These are phyloP conservation scores for Catharanthus roseus DNA, from an alignment of 257 asterid genomes.

Conservation along the genomic window DNA sequence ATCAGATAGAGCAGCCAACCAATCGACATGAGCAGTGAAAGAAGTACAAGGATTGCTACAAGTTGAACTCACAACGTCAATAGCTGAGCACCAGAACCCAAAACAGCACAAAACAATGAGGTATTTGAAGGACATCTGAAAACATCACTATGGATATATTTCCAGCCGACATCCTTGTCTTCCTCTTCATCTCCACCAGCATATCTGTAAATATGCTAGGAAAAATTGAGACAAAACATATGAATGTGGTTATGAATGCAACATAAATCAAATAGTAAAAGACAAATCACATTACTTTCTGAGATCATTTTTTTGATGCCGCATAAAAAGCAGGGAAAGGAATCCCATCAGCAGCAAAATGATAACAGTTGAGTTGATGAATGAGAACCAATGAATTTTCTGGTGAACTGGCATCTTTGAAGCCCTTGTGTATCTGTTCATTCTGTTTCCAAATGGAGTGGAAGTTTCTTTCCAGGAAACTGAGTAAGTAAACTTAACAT, in stretches of 20 bases:
- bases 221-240: background rate
- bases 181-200: conserved; percentile 72
- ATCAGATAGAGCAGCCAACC: background rate
- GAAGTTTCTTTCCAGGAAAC: conserved; percentile 55
- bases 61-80: conserved; percentile 48
- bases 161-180: conserved; percentile 81
- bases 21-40: background rate
- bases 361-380: conserved; percentile 48
- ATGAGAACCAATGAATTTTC: conserved; percentile 72
- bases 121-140: conserved; percentile 57
- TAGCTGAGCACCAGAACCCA: conserved; percentile 79
- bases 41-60: background rate
- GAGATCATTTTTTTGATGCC: conserved; percentile 68
- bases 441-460: conserved; percentile 45
- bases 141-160: conserved; percentile 63
- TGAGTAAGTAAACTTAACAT: conserved; percentile 60
- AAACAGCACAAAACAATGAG: conserved; percentile 62
- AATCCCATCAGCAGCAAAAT: conserved; percentile 61
- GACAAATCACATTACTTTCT: conserved; percentile 51
- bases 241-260: background rate
- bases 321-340: conserved; percentile 44
- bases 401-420: conserved; percentile 41
- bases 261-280: conserved; percentile 10
- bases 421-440: conserved; percentile 60
- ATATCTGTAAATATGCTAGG: conserved; percentile 37